Base-by-base conservation (phyloP, 441 rosid species). In the Biscutella auriculata region DNA sequence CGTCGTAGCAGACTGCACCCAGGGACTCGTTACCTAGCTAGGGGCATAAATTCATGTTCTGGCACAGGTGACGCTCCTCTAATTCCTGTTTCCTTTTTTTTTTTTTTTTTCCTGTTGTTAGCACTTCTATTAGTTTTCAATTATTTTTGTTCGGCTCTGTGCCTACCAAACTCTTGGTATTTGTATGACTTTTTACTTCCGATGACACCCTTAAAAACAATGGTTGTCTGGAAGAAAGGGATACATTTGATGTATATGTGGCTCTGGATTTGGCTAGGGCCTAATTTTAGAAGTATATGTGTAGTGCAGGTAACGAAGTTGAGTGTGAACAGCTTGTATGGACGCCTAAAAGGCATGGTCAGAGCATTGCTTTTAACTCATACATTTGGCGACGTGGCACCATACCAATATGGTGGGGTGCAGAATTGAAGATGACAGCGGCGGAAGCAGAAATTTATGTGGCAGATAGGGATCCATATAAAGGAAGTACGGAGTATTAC, bases 381-480 rank as follows among this genome's bases (percentile, higher is more conserved):
- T 87, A 82, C 59, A 76, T 87, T 48, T 93, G 97, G 98, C 85
- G 97, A 54, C 87, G 97, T 59, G 98, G 98, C 65, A 88, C 98
- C 39, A 88, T 88, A 42, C 97, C 98, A 12, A 87, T 93, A 35
- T 92, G 98, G 98, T 88, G 98, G 98, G 95, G 98, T 78, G 97
- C 98, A 34, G 97, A 93, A 61, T 60, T 93, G 65, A 93, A 88
- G 76, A 74, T 92, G 27, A 89, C 91, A 23, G 85, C 97, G 34
- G 89, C 95, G 52, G 98, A 93, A 76, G 98, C 98, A 63, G 98
- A 88, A 68, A 93, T 88, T 54, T 87, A 85, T 82, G 93, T 93
- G 72, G 77, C 95, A 46, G 87, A 81, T 67, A 77, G 60, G 51
- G 92, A 84, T 73, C 97, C 98, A 3, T 93, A 88, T 63, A 87